Base-by-base conservation (phyloP, 345 rosid species). In the Citrus australasica region DNA sequence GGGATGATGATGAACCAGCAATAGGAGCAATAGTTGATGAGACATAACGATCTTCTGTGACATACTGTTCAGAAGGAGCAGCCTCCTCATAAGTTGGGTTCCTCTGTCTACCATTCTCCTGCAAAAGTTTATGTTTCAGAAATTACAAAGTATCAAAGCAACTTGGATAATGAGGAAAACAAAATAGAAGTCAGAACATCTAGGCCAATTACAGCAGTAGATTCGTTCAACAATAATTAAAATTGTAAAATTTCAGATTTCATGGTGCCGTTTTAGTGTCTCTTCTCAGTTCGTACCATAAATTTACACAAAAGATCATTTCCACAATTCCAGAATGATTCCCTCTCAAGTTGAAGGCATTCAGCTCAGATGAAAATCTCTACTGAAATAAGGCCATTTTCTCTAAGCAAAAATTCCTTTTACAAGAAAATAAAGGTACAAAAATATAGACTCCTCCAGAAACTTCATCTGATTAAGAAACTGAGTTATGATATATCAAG, bases 41-140 rank as follows among this genome's bases (percentile, higher is more conserved):
- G 42, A 83, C 83, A 80, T 85, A 85, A 48, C 79, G 77, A 74
- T 79, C 90, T 72, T 79, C 90, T 13, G 86, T 25, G 61, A 78
- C 82, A 85, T 87, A 90, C 33, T 86, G 93, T 81, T 88, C 90
- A 7, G 90, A 84, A 56, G 88, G 79, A 38, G 83, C 79, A 75
- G 82, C 75, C 46, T 84, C 94, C 46, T 84, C 94, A 53, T 79
- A 77, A 66, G 71, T 67, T 64, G 79, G 81, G 80, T 79, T 82
- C 76, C 81, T 89, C 72, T 74, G 92, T 82, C 84, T 82, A 30
- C 87, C 90, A 77, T 85, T 92, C 80, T 90, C 98, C 99, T 96
- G 88, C 67, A 75, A 46, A 56, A 56, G 74, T 56, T 46, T 58
- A 68, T 68, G 61, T 58, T 64, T 70, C 2, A 35, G 17, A 64